These are phyloP conservation scores for Vicia villosa DNA, from an alignment of 306 rosid species.

Conservation along the genomic window DNA sequence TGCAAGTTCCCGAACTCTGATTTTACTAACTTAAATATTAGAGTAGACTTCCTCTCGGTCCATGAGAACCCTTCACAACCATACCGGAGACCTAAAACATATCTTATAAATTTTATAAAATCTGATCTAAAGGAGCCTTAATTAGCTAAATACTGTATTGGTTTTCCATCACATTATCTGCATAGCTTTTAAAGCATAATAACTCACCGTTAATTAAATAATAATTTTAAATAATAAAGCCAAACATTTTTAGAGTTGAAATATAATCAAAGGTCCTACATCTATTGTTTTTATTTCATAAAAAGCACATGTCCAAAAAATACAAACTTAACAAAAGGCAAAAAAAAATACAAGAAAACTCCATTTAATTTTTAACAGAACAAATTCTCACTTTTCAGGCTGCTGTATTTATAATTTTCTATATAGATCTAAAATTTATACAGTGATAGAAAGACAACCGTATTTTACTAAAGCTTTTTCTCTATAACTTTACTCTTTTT, in stretches of 20 bases:
- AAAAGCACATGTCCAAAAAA: neutral
- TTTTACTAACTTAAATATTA: too few relatives aligned
- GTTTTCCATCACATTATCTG: constrained; percentile 19
- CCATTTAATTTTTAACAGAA: neutral
- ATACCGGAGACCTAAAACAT: too few relatives aligned
- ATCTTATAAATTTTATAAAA: too few relatives aligned
- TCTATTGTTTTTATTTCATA: constrained; percentile 22
- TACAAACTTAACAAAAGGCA: neutral
- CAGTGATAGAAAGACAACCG: constrained; percentile 26
- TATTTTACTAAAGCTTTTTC: constrained; percentile 25
- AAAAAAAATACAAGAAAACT: neutral
- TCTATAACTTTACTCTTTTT: constrained; percentile 39
- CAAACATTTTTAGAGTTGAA: constrained; percentile 11
- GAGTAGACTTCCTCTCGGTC: too few relatives aligned
- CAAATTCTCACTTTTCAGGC: constrained; percentile 33
- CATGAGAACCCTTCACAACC: too few relatives aligned
- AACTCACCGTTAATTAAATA: neutral
- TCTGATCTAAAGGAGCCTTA: too few relatives aligned
- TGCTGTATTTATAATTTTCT: neutral
- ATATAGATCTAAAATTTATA: too few relatives aligned
- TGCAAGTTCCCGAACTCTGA: too few relatives aligned
- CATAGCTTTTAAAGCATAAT: neutral
- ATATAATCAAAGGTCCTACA: neutral
- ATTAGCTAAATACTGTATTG: neutral
- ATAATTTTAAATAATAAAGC: neutral